Conservation (phyloP, 345 rosid species). For the Arabidopsis suecica region DNA sequence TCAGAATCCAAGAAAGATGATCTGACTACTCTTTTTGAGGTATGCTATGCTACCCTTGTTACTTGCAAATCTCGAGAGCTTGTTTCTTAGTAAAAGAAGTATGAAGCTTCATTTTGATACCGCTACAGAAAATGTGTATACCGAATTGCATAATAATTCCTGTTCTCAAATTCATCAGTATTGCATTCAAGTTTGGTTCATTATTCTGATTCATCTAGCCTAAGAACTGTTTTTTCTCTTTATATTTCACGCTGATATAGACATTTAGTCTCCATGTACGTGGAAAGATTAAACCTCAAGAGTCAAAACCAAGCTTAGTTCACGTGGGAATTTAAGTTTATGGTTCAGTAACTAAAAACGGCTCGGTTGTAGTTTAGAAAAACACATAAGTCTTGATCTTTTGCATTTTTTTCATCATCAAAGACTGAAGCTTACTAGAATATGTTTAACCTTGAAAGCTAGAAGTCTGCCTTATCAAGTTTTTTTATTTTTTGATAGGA, state of each 20-base stretch:
- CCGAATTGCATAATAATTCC: neutral
- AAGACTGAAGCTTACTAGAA: slow-evolving; percentile 19
- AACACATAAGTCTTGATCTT: neutral
- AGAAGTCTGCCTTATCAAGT: slow-evolving; percentile 12
- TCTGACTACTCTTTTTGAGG: slow-evolving; percentile 76
- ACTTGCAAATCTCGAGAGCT: neutral
- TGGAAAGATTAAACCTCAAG: slow-evolving; percentile 9
- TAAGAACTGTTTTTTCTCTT: neutral
- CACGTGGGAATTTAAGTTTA: neutral
- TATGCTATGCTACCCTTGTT: slow-evolving; percentile 40
- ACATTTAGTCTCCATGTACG: slow-evolving; percentile 6
- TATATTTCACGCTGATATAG: neutral
- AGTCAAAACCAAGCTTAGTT: neutral
- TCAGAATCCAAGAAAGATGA: slow-evolving; percentile 78
- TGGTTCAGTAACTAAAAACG: neutral
- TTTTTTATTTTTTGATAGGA: slow-evolving; percentile 55
- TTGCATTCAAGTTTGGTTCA: slow-evolving; percentile 8
- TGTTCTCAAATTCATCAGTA: neutral
- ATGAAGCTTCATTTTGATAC: neutral
- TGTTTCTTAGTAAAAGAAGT: neutral
- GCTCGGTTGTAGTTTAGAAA: slow-evolving; percentile 4
- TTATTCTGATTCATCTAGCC: slow-evolving; percentile 4
- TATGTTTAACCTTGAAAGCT: slow-evolving; percentile 15
- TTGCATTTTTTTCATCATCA: slow-evolving; percentile 4
- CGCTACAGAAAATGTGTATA: neutral